A percentile compares a stretch with the other conserved stretches of the same genome.
phyloP scores from a whole-genome alignment of 805 yeast species.

The Monosporozyma unispora region DNA sequence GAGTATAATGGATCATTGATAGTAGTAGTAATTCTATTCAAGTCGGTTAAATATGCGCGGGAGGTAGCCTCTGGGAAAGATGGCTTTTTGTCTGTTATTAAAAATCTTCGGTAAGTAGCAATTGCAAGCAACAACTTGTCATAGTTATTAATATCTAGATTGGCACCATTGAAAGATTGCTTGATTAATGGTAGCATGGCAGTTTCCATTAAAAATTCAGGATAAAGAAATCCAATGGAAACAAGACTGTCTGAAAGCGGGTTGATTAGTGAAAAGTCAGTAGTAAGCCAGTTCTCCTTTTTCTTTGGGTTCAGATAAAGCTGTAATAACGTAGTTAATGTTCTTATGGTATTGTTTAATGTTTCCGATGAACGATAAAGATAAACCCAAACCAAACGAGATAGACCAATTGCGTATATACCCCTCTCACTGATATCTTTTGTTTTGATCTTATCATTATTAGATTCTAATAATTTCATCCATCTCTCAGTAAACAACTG shows the following conservation, averaged over 20 bases:
- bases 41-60: constrained; percentile 26
- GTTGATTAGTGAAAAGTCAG: constrained; percentile 51
- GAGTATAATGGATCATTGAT: constrained; percentile 23
- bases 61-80: constrained; percentile 52
- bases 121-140: constrained; percentile 66
- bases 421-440: constrained; percentile 45
- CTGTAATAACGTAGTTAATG: constrained; percentile 56
- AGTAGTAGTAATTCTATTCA: constrained; percentile 28
- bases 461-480: constrained; percentile 58
- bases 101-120: constrained; percentile 60
- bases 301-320: constrained; percentile 45
- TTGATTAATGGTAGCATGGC: constrained; percentile 63
- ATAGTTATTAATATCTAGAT: constrained; percentile 53
- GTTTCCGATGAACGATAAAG: constrained; percentile 82
- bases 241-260: constrained; percentile 69
- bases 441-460: constrained; percentile 53
- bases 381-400: constrained; percentile 84
- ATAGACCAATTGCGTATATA: constrained; percentile 51
- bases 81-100: constrained; percentile 63
- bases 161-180: constrained; percentile 46
- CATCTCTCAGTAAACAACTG: constrained; percentile 65
- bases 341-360: constrained; percentile 74
- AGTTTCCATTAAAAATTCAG: constrained; percentile 72
- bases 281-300: constrained; percentile 69
- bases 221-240: constrained; percentile 67